phyloP scores from a whole-genome alignment of 768 basidiomycete species.

The Amanita brunnescens region DNA sequence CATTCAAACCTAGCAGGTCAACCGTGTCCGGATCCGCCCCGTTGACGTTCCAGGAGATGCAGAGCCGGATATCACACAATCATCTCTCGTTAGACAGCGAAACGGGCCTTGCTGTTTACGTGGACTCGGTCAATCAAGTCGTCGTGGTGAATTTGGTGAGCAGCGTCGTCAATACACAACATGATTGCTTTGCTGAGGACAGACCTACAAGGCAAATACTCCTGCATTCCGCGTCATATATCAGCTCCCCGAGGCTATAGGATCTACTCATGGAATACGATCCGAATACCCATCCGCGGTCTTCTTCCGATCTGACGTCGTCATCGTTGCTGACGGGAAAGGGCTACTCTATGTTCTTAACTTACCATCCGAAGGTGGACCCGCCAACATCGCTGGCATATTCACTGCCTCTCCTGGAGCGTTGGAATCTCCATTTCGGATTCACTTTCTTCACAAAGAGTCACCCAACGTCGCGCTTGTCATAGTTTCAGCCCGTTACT shows the following conservation, averaged over 20 bases:
- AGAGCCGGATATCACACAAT: constrained; percentile 78
- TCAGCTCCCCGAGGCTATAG: constrained; percentile 49
- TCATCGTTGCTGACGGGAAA: constrained; percentile 61
- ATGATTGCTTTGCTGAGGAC: constrained; percentile 27
- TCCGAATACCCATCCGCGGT: constrained; percentile 69
- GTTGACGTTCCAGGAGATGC: constrained; percentile 73
- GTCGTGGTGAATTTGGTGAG: constrained; percentile 59
- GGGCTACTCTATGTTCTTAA: constrained; percentile 58
- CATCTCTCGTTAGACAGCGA: constrained; percentile 51
- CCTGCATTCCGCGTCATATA: constrained; percentile 51
- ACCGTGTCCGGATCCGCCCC: constrained; percentile 52
- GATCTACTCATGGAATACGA: constrained; percentile 33
- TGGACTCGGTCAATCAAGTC: constrained; percentile 57
- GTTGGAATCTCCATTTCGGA: constrained; percentile 35
- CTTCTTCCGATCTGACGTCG: constrained; percentile 40
- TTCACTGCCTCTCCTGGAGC: constrained; percentile 36
- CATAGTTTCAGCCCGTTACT: constrained; percentile 53
- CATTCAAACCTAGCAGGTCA: constrained; percentile 49
- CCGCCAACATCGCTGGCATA: constrained; percentile 39
- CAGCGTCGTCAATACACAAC: constrained; percentile 2
- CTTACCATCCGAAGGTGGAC: constrained; percentile 24
- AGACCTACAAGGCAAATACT: constrained; percentile 17
- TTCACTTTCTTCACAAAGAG: constrained; percentile 32
- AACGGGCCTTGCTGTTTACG: constrained; percentile 47
- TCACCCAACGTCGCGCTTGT: constrained; percentile 33